Base-by-base conservation (phyloP, 2,329 filamentous ascomycete genomes). In the Alternaria novae-zelandiae region DNA sequence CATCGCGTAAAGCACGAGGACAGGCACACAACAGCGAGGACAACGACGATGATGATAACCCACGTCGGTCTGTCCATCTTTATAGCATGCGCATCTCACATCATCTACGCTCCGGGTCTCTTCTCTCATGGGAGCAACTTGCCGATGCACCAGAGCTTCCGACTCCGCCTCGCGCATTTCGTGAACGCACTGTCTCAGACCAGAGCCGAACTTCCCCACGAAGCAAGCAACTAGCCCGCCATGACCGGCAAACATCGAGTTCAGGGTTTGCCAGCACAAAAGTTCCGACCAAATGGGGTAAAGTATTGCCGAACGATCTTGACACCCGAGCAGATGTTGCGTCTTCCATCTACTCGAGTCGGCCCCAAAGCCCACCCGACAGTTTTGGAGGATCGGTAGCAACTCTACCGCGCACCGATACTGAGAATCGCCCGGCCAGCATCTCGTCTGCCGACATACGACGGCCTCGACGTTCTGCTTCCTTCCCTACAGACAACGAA, bases 71-170 rank as follows among this genome's bases (percentile, higher is more conserved):
- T n/a, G 71, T 83, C 3, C 82, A 83, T 62, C 74, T 84, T 2
- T 71, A 81, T 54, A 79, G 75, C 30, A 83, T 83, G 82, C 76
- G 79, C 12, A 83, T 84, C 26, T 82, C 80, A 3, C 79, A 82
- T 54, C 82, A 83, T 68, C 70, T 84, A 13, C 81, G 82, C 7
- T 82, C 80, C 7, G 77, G 77, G 15, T 83, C 82, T 8, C 64
- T 80, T 4, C 70, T 78, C 12, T 76, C 80, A 4, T 82, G 80
- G 74, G 72, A 78, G 20, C 70, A 73, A 54, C 65, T 75, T 43
- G 66, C 67, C 17, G 69, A 73, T 50, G 58, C 66, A 12, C 62
- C 72, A 25, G 70, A 74, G 7, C 23, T 72, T 9, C 67, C 72
- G 3, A 61, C 54, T 23, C 54, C 67, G 12, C 67, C 63, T 51